A percentile compares a stretch with the other conserved stretches of the same genome.
phyloP scores from a whole-genome alignment of 768 basidiomycete species.

The Phanerochaete carnosa region DNA sequence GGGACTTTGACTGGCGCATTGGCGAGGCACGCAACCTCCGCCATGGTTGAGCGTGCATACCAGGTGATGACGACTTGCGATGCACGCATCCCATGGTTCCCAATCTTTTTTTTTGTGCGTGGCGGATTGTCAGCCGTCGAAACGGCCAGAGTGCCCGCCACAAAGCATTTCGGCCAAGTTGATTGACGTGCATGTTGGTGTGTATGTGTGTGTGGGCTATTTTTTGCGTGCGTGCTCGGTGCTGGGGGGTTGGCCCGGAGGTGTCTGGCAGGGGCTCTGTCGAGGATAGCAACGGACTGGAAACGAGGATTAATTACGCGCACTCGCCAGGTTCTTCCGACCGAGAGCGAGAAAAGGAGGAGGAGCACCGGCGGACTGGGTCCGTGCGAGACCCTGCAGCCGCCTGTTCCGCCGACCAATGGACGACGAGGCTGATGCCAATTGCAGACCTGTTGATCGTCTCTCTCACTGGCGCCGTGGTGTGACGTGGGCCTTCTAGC shows the following conservation, averaged over 20 bases:
- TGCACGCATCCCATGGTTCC: too few relatives aligned
- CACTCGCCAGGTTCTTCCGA: not conserved
- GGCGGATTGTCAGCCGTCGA: not conserved
- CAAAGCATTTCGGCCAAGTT: constrained; percentile 1
- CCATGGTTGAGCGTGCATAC: not conserved
- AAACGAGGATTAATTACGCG: not conserved
- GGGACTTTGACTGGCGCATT: constrained; percentile 2
- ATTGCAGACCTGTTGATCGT: constrained; percentile 4
- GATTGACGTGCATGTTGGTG: too few relatives aligned
- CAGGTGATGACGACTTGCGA: not conserved
- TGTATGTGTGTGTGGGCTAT: too few relatives aligned
- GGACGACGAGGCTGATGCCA: not conserved
- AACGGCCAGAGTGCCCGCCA: not conserved
- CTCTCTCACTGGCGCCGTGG: not conserved
- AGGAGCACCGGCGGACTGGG: not conserved
- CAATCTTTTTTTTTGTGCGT: not conserved
- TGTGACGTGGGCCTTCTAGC: constrained; percentile 11
- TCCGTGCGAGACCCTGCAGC: constrained; percentile 7
- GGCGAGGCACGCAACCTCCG: not conserved
- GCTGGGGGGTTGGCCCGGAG: too few relatives aligned
- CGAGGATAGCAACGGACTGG: not conserved
- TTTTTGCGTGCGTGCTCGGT: too few relatives aligned
- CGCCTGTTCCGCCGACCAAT: constrained; percentile 7
- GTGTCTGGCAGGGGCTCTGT: not conserved
- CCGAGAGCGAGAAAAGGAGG: not conserved